phyloP scores from a whole-genome alignment of 2,329 filamentous ascomycete species.

The Sporothrix globosa region DNA sequence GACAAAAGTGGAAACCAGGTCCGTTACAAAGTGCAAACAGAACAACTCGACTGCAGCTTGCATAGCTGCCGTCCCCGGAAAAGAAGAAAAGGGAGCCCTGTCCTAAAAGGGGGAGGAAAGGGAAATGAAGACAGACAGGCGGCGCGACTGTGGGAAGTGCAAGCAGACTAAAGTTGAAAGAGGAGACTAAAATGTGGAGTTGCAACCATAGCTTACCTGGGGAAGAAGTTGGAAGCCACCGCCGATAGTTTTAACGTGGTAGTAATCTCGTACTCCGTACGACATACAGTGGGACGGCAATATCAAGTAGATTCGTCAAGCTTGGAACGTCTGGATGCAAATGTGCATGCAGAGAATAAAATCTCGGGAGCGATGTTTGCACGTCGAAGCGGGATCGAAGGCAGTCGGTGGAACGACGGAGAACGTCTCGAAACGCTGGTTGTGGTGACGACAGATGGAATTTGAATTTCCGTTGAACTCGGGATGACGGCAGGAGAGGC shows the following conservation, averaged over 20 bases:
- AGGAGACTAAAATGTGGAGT: constrained; percentile 29
- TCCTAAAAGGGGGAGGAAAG: constrained; percentile 10
- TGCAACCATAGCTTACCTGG: constrained; percentile 24
- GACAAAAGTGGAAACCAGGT: background rate
- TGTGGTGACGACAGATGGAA: background rate
- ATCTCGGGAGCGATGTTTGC: background rate
- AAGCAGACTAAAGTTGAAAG: constrained; percentile 18
- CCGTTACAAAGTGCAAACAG: background rate
- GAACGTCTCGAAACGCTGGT: background rate
- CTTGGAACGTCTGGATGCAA: background rate
- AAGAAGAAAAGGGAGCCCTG: constrained; percentile 8
- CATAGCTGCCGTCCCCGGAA: background rate
- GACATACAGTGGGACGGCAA: background rate
- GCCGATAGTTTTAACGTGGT: constrained; percentile 6
- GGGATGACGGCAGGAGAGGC: constrained; percentile 6
- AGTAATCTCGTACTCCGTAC: background rate
- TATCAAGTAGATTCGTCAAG: background rate
- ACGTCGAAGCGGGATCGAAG: background rate
- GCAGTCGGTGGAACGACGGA: background rate
- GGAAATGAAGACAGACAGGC: constrained; percentile 21
- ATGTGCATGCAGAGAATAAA: background rate
- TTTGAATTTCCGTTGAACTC: background rate
- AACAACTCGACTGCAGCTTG: background rate
- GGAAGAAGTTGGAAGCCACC: constrained; percentile 20
- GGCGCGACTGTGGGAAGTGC: constrained; percentile 10